These are phyloP conservation scores for Ogataea methanolica DNA, from an alignment of 805 yeast genomes.

Conservation along the genomic window DNA sequence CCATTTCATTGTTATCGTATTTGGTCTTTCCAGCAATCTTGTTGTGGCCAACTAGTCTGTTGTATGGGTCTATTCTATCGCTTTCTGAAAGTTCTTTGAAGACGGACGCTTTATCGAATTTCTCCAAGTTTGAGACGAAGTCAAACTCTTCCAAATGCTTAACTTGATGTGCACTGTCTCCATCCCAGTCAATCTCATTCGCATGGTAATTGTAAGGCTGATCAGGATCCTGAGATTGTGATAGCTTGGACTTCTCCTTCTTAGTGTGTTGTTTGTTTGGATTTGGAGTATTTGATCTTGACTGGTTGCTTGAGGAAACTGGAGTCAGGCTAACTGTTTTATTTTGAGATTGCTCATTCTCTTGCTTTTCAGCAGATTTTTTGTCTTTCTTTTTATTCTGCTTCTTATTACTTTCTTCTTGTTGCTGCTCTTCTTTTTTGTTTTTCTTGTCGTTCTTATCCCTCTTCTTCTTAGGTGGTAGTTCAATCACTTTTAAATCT, in stretches of 20 bases:
- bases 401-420: neutral
- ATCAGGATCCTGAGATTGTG: conserved; percentile 12
- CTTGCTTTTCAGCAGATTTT: conserved; percentile 1
- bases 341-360: neutral
- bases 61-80: conserved; percentile 56
- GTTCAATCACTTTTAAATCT: conserved; percentile 52
- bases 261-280: conserved; percentile 13
- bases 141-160: conserved; percentile 67
- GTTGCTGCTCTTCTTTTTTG: conserved; percentile 4
- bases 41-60: conserved; percentile 74
- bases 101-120: conserved; percentile 76
- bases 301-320: neutral
- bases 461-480: conserved; percentile 36
- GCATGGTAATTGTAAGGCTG: conserved; percentile 17
- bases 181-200: conserved; percentile 42
- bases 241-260: conserved; percentile 10
- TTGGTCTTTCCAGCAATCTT: conserved; percentile 45
- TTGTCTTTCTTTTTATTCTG: neutral
- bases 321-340: no score
- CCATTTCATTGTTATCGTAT: conserved; percentile 70
- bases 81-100: conserved; percentile 67
- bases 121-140: conserved; percentile 73
- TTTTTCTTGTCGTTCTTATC: conserved; percentile 23
- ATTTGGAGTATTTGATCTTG: conserved; percentile 9
- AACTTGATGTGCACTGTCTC: conserved; percentile 43